Evolutionary conservation across 176 grass and related monocot species (phyloP), one percentile per base, ranked within the genome.

Genomic region (Stipa capillata): DNA sequence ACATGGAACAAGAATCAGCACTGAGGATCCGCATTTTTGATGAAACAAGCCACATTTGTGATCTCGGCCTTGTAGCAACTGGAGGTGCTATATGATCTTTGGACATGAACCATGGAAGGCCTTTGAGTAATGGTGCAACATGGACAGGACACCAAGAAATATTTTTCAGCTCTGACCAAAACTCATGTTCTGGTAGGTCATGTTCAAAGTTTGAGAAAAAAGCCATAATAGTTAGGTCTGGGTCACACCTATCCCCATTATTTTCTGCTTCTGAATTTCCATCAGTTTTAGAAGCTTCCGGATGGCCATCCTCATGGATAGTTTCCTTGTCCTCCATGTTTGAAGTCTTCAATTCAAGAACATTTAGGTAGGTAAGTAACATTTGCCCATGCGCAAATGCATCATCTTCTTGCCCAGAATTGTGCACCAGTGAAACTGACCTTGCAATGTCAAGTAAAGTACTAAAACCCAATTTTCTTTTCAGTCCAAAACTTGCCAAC

Each of bases 1-100:
- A 94, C 43, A 88, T 78, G 64, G 91, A 97, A 61, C 76, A 86
- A 72, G 84, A 92, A 84, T 90, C 83, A 69, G 82, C 85, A 92
- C 83, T 86, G 86, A 97, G 91, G 86, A 97, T 86, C 49, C 83
- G 85, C 94, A 94, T 88, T 82, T 92, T 89, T 65, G 89, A 92
- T 79, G 94, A 94, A 69, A 88, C 92, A 73, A 97, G 84, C 94
- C 94, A 97, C 83, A 94, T 91, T 73, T 94, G 94, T 76, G 91
- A 94, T 63, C 86, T 83, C 2, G 94, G 91, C 72, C 91, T 94
- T 81, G 94, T 97, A 42, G 73, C 43, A 36, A 82, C 56, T 73
- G 94, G 94, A 84, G 89, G 68, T 52, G 94, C 94, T 86, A 97
- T 50, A 72, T 76, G 69, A 90, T 97, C 85, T 71, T 86, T 72